Evolutionary conservation across 768 basidiomycete genomes (phyloP), one percentile per base, ranked within the genome.

Genomic region (Bullera alba): DNA sequence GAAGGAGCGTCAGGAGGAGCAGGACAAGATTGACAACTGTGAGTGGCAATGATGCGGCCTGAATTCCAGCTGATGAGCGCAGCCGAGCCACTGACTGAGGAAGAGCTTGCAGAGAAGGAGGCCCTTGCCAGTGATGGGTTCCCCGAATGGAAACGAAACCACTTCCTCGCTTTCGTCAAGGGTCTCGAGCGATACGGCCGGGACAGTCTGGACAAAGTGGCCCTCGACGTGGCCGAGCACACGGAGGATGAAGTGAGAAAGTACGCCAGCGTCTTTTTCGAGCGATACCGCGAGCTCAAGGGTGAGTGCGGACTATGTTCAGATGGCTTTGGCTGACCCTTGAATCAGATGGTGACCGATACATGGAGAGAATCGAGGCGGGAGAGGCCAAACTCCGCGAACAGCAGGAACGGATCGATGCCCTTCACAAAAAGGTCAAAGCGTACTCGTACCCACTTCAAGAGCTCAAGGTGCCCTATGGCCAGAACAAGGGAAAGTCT

Each of bases 391-490:
- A 89, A 67, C 86, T 91, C 27, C 84, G 61, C 17, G 69, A 83
- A 67, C 84, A 84, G 46, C 85, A 86, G 60, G 79, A 86, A 15
- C 83, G 87, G 58, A 66, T 68, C 44, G 78, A 79, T 27, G 80
- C 92, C 6, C 80, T 97, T 26, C 76, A 82, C 45, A 79, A 81
- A 65, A 96, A 96, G 71, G 86, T 97, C 61, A 76, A 76, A 19
- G 85, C 85, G 1, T 85, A 87, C 51, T 78, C 80, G 32, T 89
- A 85, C 72, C 95, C 95, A 1, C 90, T 97, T 84, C 93, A 97
- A 70, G 92, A 95, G 72, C 82, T 99, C 42, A 87, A 93, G 73
- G 82, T 97, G 46, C 86, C 87, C 71, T 96, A 97, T 61, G 89
- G 88, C 1, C 75, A 76, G 26, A 93, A 91, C 29, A 96, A 96